Conservation (phyloP, 2,329 filamentous ascomycete genomes). For the Hypoxylon sp. region DNA sequence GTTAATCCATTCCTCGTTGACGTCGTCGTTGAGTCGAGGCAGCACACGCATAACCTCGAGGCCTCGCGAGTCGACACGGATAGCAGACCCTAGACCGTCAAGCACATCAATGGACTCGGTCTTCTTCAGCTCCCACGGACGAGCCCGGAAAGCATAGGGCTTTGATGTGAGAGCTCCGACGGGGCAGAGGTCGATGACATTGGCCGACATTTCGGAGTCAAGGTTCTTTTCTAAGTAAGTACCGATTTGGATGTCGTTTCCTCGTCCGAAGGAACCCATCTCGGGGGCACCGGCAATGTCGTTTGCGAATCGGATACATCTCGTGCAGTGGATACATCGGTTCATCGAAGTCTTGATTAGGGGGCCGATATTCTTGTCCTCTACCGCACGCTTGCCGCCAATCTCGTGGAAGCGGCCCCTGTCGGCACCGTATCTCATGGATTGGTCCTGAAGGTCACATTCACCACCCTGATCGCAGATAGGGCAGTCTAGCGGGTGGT, state of each 20-base stretch:
- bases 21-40: constrained; percentile 92
- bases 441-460: constrained; percentile 99
- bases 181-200: constrained; percentile 97
- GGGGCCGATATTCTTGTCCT: constrained; percentile 99
- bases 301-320: constrained; percentile 97
- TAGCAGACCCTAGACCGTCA: constrained; percentile 91
- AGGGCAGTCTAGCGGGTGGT: constrained; percentile 94
- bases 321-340: constrained; percentile 98
- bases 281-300: constrained; percentile 96
- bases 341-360: constrained; percentile 99
- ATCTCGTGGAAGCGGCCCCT: constrained; percentile 96
- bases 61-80: constrained; percentile 90
- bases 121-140: constrained; percentile 97
- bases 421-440: constrained; percentile 97
- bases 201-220: constrained; percentile 93
- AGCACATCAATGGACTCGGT: constrained; percentile 95
- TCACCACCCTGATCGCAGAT: constrained; percentile 99
- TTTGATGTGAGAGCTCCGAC: constrained; percentile 97
- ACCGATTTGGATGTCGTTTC: constrained; percentile 97
- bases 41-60: constrained; percentile 95
- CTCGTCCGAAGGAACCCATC: constrained; percentile 91
- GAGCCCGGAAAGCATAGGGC: constrained; percentile 95
- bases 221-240: constrained; percentile 96
- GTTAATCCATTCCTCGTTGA: constrained; percentile 99
- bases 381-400: constrained; percentile 93